phyloP scores from a whole-genome alignment of 441 rosid species.

The Gossypium davidsonii region DNA sequence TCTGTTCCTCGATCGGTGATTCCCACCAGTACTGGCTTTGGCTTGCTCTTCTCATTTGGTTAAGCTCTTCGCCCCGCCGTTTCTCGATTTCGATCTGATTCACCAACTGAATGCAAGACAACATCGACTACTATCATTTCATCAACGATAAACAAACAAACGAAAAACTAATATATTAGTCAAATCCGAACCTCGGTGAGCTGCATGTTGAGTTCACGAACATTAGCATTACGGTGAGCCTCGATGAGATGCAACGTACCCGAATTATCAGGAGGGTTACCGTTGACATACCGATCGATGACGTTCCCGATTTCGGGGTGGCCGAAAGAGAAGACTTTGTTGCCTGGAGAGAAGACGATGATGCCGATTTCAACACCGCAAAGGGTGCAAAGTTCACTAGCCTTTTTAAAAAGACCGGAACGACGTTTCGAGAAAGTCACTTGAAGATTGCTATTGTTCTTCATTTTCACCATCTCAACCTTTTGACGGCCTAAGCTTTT shows the following conservation, averaged over 20 bases:
- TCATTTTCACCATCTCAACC: conserved; percentile 49
- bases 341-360: conserved; percentile 45
- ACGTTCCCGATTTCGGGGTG: conserved; percentile 42
- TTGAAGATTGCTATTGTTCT: conserved; percentile 42
- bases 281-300: conserved; percentile 25
- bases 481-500: conserved; percentile 49
- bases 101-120: not conserved
- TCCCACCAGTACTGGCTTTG: conserved; percentile 39
- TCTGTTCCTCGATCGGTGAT: conserved; percentile 34
- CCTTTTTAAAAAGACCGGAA: conserved; percentile 52
- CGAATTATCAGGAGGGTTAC: conserved; percentile 16
- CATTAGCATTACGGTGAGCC: conserved; percentile 27
- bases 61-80: conserved; percentile 30
- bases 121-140: not conserved
- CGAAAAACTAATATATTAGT: not conserved
- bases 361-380: conserved; percentile 45
- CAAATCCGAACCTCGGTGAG: conserved; percentile 36
- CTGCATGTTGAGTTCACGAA: conserved; percentile 32
- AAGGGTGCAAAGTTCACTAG: conserved; percentile 54
- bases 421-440: conserved; percentile 64
- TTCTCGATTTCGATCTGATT: conserved; percentile 30
- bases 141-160: not conserved
- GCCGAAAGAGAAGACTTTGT: conserved; percentile 56
- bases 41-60: conserved; percentile 23
- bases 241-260: conserved; percentile 35